Evolutionary conservation across 2,329 filamentous ascomycete genomes (phyloP).

Genomic region (Alternaria sp.): DNA sequence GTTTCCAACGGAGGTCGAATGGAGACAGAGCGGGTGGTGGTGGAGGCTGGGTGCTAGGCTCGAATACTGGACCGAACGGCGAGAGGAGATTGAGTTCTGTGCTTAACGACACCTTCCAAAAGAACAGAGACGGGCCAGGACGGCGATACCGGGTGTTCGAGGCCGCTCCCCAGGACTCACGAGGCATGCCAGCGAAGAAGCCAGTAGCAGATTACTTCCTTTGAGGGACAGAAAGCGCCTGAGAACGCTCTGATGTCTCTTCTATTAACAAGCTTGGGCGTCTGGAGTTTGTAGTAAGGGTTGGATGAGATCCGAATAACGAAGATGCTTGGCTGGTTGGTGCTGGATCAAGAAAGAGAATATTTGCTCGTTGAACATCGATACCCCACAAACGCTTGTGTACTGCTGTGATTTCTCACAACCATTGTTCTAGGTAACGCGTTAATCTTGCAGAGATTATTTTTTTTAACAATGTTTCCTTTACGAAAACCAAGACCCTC

Average conservation of each 20-base stretch:
- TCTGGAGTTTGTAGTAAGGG: conserved; percentile 8
- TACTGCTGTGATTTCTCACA: not conserved
- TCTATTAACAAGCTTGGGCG: conserved; percentile 11
- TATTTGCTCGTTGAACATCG: not conserved
- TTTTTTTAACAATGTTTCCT: not conserved
- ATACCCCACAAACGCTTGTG: not conserved
- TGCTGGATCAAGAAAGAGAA: not conserved
- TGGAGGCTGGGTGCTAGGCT: conserved; percentile 49
- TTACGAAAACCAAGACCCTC: not conserved
- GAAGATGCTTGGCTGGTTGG: not conserved
- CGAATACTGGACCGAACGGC: conserved; percentile 47
- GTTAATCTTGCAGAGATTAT: not conserved
- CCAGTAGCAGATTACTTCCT: conserved; percentile 97
- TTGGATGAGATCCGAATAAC: not conserved
- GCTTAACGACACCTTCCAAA: conserved; percentile 54
- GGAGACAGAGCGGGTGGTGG: conserved; percentile 67
- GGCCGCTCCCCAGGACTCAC: conserved; percentile 91
- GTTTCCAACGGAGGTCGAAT: conserved; percentile 65
- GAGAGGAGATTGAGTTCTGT: conserved; percentile 49
- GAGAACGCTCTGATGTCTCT: not conserved
- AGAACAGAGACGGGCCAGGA: conserved; percentile 72
- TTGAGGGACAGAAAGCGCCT: conserved; percentile 39
- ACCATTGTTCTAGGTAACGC: not conserved
- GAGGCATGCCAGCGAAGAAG: conserved; percentile 99
- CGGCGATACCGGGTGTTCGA: conserved; percentile 94